Conservation (phyloP, 2,329 filamentous ascomycete species). For the Trichophyton equinum region DNA sequence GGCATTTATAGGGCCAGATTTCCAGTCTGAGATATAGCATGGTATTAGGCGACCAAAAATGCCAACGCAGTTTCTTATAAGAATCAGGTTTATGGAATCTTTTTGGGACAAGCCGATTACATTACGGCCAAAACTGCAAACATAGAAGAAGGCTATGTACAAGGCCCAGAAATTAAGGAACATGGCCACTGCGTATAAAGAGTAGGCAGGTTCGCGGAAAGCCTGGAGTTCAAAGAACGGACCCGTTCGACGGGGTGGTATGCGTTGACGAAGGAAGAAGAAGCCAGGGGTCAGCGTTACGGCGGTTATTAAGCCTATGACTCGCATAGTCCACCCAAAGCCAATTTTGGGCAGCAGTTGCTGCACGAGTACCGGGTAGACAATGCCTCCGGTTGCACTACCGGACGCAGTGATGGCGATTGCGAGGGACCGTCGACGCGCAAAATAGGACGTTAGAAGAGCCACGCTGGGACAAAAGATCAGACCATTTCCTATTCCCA, state of each 20-base stretch:
- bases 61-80: slow-evolving; percentile 54
- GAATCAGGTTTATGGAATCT: slow-evolving; percentile 46
- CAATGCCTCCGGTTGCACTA: slow-evolving; percentile 48
- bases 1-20: slow-evolving; percentile 48
- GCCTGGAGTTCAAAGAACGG: slow-evolving; percentile 41
- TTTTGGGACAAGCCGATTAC: slow-evolving; percentile 31
- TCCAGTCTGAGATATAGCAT: slow-evolving; percentile 46
- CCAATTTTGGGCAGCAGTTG: slow-evolving; percentile 48
- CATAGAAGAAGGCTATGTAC: slow-evolving; percentile 43
- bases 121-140: slow-evolving; percentile 30
- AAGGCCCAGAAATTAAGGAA: slow-evolving; percentile 40
- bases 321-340: slow-evolving; percentile 53
- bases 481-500: slow-evolving; percentile 44
- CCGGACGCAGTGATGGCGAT: slow-evolving; percentile 49
- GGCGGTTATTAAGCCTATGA: slow-evolving; percentile 49
- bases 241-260: slow-evolving; percentile 39
- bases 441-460: slow-evolving; percentile 50
- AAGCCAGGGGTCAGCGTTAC: slow-evolving; percentile 31
- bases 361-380: slow-evolving; percentile 48
- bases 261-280: slow-evolving; percentile 37
- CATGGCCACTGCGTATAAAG: slow-evolving; percentile 30
- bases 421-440: slow-evolving; percentile 45
- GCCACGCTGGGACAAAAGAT: slow-evolving; percentile 44
- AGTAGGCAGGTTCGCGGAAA: slow-evolving; percentile 40
- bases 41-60: slow-evolving; percentile 46